phyloP scores from a whole-genome alignment of 495 filamentous ascomycete species.

The Daldinia concentrica region DNA sequence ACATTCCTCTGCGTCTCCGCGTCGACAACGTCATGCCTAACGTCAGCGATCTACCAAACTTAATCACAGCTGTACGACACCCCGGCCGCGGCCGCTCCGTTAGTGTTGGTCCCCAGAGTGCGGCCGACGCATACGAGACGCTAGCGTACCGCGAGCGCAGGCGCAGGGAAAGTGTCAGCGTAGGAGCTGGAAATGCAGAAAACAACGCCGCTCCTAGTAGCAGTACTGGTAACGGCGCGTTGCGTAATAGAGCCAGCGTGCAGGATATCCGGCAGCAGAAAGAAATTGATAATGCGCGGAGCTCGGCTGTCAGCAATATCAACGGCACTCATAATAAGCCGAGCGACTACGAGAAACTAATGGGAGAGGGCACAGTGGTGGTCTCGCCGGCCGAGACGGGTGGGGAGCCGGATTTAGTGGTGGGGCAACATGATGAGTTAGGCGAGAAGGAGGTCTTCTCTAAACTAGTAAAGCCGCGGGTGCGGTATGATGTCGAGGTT shows the following conservation, averaged over 20 bases:
- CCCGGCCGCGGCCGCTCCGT: constrained; percentile 77
- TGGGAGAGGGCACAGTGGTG: constrained; percentile 65
- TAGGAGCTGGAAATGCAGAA: background rate
- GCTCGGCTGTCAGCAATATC: background rate
- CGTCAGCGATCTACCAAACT: constrained; percentile 80
- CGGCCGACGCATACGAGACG: constrained; percentile 94
- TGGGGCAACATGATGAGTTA: constrained; percentile 59
- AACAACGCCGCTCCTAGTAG: background rate
- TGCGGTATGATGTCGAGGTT: constrained; percentile 96
- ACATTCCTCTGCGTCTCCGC: constrained; percentile 77
- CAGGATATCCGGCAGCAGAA: constrained; percentile 35
- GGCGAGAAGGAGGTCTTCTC: constrained; percentile 85
- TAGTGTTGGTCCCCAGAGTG: constrained; percentile 92
- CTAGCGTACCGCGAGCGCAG: constrained; percentile 89
- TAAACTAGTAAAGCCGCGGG: constrained; percentile 83
- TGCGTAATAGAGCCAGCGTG: constrained; percentile 28
- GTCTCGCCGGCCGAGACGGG: constrained; percentile 53
- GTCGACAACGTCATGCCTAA: constrained; percentile 88
- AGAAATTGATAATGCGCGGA: constrained; percentile 8
- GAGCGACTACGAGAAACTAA: constrained; percentile 74
- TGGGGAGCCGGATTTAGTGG: constrained; percentile 45
- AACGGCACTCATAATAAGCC: constrained; percentile 39
- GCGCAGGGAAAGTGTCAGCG: constrained; percentile 75
- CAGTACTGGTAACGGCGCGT: constrained; percentile 28
- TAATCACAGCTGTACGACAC: constrained; percentile 81